Conservation (phyloP, 257 asterid genomes). For the Solanum megistacrolobum region DNA sequence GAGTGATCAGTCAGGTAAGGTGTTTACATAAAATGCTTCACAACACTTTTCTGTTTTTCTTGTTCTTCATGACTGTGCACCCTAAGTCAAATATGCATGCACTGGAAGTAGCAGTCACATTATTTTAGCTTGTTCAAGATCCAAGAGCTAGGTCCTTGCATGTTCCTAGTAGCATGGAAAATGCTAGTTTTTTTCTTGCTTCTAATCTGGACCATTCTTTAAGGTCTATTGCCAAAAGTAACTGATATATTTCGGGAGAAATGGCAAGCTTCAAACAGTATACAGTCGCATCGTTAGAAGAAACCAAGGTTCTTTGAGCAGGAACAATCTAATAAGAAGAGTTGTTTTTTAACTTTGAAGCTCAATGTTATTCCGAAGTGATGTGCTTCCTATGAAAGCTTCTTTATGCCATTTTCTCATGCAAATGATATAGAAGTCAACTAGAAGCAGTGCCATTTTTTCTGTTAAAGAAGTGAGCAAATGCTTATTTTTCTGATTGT, state of each 20-base stretch:
- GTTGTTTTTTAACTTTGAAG: background rate
- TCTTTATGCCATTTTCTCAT: background rate
- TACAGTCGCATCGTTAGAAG: background rate
- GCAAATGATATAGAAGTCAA: background rate
- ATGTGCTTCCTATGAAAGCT: background rate
- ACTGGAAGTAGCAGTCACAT: background rate
- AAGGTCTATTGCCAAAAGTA: background rate
- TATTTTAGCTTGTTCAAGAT: background rate
- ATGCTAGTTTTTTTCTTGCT: background rate
- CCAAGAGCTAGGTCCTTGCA: background rate
- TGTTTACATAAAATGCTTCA: background rate
- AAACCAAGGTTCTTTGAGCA: background rate
- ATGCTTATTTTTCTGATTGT: background rate
- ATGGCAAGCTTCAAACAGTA: background rate
- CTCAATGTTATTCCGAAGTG: background rate
- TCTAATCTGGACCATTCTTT: background rate
- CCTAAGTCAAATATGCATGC: background rate
- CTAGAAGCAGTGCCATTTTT: background rate
- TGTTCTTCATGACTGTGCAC: background rate
- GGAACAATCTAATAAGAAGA: background rate
- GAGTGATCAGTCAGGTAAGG: constrained; percentile 56
- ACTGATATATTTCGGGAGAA: background rate
- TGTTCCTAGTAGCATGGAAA: background rate
- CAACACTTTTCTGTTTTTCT: background rate
- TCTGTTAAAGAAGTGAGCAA: background rate